Evolutionary conservation across 2,329 filamentous ascomycete species (phyloP), one percentile per base, ranked within the genome.

Genomic region (Aureobasidium uvarum): DNA sequence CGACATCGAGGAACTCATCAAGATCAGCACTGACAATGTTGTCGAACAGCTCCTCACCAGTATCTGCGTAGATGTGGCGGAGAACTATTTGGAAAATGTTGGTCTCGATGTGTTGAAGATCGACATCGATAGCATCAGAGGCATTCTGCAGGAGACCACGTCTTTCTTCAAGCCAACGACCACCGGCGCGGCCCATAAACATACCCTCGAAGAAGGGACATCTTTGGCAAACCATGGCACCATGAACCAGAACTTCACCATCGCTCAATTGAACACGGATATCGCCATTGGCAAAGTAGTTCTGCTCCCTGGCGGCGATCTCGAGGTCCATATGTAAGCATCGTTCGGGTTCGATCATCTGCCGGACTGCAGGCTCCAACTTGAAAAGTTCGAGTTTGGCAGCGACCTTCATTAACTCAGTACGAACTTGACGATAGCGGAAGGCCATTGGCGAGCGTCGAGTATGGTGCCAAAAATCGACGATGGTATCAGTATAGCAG

Each of bases 161-260:
- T 62, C 92, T 85, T 38, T 85, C 84, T 56, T 87, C 84, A 23
- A 99, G 82, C 95, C 95, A 99, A 70, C 85, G 85, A 0, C 95
- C 95, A 46, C 85, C 84, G 8, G 95, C 91, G 50, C 92, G 88
- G n/a, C 95, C 95, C 70, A 91, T 83, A 76, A 97, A 98, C 50
- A 99, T 82, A 1, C 90, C 90, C 68, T 94, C 83, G 69, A 99
- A 99, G 81, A 97, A 99, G 0, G 92, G 92, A 71, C 93, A 97
- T 69, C 95, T 84, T 71, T 89, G 87, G 69, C 92, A 93, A 41
- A 97, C 76, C 3, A 98, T 77, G 5, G 87, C 82, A 69, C 91
- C 94, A 72, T 99, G 95, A 0, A 89, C 88, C 16, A 81, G 79
- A 39, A 92, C 78, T 63, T 83, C 79, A 33, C 88, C 88, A 25